These are phyloP conservation scores for Fraxinus sp. DNA, from an alignment of 305 asterid species.

Conservation along the genomic window DNA sequence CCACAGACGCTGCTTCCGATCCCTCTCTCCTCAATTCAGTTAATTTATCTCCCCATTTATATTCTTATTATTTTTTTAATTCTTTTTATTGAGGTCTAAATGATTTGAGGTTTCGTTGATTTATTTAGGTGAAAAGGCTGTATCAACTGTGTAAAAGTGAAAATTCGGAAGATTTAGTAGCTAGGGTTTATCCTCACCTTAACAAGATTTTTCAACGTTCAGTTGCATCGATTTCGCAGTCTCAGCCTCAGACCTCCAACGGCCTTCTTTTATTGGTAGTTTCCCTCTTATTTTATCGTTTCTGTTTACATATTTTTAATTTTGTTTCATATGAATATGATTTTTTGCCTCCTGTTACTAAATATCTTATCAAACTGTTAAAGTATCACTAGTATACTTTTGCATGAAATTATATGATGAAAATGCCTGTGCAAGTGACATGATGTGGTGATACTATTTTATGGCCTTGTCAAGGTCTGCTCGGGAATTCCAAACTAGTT, in stretches of 20 bases:
- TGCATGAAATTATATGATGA: neutral
- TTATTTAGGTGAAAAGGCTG: constrained; percentile 61
- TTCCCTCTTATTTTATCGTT: neutral
- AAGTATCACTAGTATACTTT: neutral
- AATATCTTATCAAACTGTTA: neutral
- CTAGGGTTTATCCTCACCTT: constrained; percentile 82
- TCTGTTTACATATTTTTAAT: neutral
- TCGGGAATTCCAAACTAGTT: neutral
- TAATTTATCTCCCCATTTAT: neutral
- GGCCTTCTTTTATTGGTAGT: constrained; percentile 75
- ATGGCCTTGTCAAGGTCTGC: neutral
- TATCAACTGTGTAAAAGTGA: constrained; percentile 68
- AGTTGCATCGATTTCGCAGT: constrained; percentile 66
- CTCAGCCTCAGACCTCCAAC: constrained; percentile 68
- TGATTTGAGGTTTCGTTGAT: constrained; percentile 14
- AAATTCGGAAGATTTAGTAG: constrained; percentile 73
- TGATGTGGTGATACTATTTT: neutral
- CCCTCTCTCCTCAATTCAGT: constrained; percentile 73
- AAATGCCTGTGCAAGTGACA: neutral
- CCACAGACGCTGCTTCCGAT: constrained; percentile 68
- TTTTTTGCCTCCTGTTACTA: neutral
- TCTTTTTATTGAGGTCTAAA: neutral
- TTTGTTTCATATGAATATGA: neutral
- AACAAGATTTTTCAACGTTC: constrained; percentile 80
- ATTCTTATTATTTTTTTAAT: neutral